Base-by-base conservation (phyloP, 2,329 filamentous ascomycete genomes). In the Bipolaris zeicola region DNA sequence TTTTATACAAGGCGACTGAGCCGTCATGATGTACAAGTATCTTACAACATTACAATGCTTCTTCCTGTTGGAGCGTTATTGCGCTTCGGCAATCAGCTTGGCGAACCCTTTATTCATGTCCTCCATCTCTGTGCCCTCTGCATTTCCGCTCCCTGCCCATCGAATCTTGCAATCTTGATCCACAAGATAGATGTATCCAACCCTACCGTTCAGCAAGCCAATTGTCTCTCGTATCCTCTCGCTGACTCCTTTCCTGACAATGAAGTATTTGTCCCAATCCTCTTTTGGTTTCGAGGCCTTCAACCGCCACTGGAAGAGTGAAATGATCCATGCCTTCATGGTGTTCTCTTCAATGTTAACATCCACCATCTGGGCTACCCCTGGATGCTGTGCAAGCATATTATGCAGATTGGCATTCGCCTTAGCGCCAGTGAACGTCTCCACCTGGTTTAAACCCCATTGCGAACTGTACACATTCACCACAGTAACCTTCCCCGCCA, bases 131-230 rank as follows among this genome's bases (percentile, higher is more conserved):
- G 84, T 83, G 0, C 83, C 83, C 60, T 87, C 82, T 43, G 87
- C 86, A 44, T 82, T 74, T 11, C 88, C 91, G 69, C 92, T 96
- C 3, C 91, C 95, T 0, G 94, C 95, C 95, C 95, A 99, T 54
- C 95, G 85, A 66, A 99, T 96, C 77, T 87, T 90, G 75, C 92
- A 96, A 62, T 93, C 83, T 60, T 87, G 82, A 74, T 99, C 95
- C 56, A 99, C 82, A 45, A 99, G 82, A 77, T 96, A 99, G 4
- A 93, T 89, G 78, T 97, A 98, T 36, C 93, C 94, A 33, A 97
- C 94, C 77, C 93, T 96, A 64, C 87, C 87, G 77, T 99, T 99
- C 72, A 96, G 79, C 72, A 96, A 75, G 5, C 85, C 86, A 67
- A 88, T 83, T 4, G 83, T 80, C 68, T 87, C 84, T 62, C 83